These are phyloP conservation scores for Aspergillus heteromorphus DNA, from an alignment of 495 filamentous ascomycete species.

Conservation along the genomic window DNA sequence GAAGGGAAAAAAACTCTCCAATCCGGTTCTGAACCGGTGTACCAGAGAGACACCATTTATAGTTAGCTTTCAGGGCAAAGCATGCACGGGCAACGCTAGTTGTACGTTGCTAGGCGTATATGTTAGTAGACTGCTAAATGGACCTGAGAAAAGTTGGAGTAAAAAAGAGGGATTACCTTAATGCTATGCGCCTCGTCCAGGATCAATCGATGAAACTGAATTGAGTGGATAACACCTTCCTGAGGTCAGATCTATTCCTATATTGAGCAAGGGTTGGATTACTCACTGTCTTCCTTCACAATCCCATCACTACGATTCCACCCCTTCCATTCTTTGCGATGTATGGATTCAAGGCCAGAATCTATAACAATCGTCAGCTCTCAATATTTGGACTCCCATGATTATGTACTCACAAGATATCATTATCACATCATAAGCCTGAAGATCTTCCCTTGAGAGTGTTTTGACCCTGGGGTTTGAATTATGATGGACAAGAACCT, in stretches of 20 bases:
- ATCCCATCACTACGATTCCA: constrained; percentile 71
- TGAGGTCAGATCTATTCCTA: not conserved
- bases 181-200: constrained; percentile 97
- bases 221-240: constrained; percentile 65
- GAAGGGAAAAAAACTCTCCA: constrained; percentile 91
- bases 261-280: not conserved
- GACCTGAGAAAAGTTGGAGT: not conserved
- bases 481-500: constrained; percentile 84
- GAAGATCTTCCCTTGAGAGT: constrained; percentile 64
- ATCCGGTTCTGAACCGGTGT: constrained; percentile 96
- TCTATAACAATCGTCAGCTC: constrained; percentile 36
- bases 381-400: not conserved
- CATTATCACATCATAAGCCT: constrained; percentile 85
- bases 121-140: constrained; percentile 18
- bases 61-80: constrained; percentile 77
- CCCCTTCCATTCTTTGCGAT: constrained; percentile 88
- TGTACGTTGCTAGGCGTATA: constrained; percentile 56
- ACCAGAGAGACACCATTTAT: constrained; percentile 93
- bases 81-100: constrained; percentile 92
- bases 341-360: constrained; percentile 84
- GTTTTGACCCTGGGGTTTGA: constrained; percentile 77
- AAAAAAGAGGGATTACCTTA: constrained; percentile 49
- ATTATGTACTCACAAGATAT: constrained; percentile 59
- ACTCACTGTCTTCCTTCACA: constrained; percentile 71
- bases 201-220: constrained; percentile 84